Evolutionary conservation across 331 rosid species (phyloP).

Genomic region (Quercus tomentella): DNA sequence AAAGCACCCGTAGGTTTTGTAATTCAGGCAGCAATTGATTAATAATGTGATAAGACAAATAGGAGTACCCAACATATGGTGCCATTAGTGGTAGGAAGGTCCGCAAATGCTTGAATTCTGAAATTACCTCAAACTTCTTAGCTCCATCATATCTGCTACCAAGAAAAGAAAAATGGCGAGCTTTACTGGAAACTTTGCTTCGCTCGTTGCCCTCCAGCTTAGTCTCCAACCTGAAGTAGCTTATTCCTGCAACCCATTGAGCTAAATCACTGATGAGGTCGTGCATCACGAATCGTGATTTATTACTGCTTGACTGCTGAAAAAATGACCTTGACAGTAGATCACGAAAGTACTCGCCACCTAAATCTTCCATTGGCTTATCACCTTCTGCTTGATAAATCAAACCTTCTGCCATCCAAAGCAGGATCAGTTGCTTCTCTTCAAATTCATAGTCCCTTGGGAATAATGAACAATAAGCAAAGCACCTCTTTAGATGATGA

Average conservation of each 20-base stretch:
- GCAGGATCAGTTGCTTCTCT: constrained; percentile 6
- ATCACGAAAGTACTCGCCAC: constrained; percentile 3
- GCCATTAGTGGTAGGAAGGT: neutral
- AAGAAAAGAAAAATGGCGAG: neutral
- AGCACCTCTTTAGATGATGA: constrained; percentile 18
- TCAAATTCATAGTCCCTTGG: constrained; percentile 17
- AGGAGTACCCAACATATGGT: neutral
- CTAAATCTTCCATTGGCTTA: constrained; percentile 8
- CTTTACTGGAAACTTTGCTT: neutral
- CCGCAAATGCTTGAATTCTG: neutral
- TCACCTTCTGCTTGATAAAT: neutral
- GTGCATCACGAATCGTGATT: constrained; percentile 9
- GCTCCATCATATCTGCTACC: neutral
- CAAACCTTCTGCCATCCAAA: constrained; percentile 26
- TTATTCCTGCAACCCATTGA: neutral
- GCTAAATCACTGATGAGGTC: constrained; percentile 25
- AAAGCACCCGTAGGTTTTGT: neutral
- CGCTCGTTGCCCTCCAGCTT: too few relatives aligned
- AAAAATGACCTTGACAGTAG: constrained; percentile 15
- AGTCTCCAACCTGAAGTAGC: neutral
- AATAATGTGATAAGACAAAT: neutral
- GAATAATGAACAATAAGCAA: constrained; percentile 19
- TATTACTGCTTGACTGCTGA: neutral
- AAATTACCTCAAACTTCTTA: neutral
- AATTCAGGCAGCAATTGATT: neutral